Evolutionary conservation across 176 grass and related monocot species (phyloP), one percentile per base, ranked within the genome.

Genomic region (barley (Hordeum vulgare)): DNA sequence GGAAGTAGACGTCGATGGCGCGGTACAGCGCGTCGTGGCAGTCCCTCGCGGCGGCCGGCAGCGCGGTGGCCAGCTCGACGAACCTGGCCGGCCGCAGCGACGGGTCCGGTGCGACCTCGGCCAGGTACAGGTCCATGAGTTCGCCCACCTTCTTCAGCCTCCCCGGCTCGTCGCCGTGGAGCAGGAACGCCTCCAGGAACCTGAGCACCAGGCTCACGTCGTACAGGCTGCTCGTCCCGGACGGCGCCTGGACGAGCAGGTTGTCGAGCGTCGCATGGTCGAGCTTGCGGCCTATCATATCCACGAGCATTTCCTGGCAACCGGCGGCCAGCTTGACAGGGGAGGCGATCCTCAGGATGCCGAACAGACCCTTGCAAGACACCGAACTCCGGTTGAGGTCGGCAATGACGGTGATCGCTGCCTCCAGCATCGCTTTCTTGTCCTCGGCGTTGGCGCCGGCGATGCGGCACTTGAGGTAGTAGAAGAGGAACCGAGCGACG

Each of bases 191-290:
- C 23, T 80, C 81, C 75, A 96, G 36, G 85, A 99, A 96, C 39
- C 86, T 76, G 9, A 99, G 81, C 31, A 96, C 82, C 35, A 94
- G 64, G 84, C 76, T 70, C 24, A 99, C 97, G 62, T 99, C 88
- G 74, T 99, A 99, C 23, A 94, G 54, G 74, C 91, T 86, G 59
- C 76, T 67, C 42, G 78, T 85, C 27, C 86, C 81, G 5, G 79
- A 1, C 13, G 91, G 81, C 66, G 91, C 83, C 3, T 93, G 93
- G 49, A 99, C 83, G 24, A 99, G 86, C 28, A 99, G 79, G 81
- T 95, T 99, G 79, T 99, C 97, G 8, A 99, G 83, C 21, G 83
- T 92, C 36, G 97, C 93, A 71, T 92, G 89, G 77, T 99, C 93
- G 7, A 99, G 81, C 80, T 99, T 91, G 33, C 64, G 74, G 18